Evolutionary conservation across 768 basidiomycete species (phyloP), one percentile per base, ranked within the genome.

Genomic region (Rhodotorula kratochvilovae): DNA sequence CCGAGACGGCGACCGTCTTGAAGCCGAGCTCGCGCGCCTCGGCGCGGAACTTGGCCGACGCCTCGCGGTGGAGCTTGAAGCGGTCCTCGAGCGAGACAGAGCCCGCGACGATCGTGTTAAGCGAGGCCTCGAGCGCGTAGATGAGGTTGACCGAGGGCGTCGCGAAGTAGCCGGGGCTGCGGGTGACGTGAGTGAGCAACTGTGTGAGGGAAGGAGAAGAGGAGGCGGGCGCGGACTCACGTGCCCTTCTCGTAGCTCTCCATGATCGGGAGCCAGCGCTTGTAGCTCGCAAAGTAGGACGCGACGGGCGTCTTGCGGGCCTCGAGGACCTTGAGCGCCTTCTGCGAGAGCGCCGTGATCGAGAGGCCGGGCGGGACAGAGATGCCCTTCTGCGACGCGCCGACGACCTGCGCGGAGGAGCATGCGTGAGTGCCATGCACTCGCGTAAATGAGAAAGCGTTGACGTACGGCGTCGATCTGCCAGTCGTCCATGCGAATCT

Each of bases 401-500:
- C 86, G 53, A 94, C 39, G 63, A 77, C 69, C 69, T 72, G 33
- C 23, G 39, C 39, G 39, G 13, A 7, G 39, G 13, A 16, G 17
- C 42, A 7, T 3, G 19, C 31, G 31, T 3, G 7, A 23, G 33
- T 31, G 21, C 6, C n/a, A 35, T 35, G 3, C 5, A 36, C n/a
- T 27, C 3, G 16, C 12, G 12, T 16, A 25, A 12, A 45, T 55
- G 29, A 21, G 39, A 56, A 33, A 16, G 13, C 7, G n/a, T n/a
- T 27, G 19, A 57, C 72, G 42, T 35, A 98, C 89, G 48, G 93
- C 87, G 76, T 99, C 96, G 63, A 98, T 84, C 35, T 85, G 87
- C 96, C 96, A 98, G 5, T 86, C 88, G 76, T 98, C 96, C 84
- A 96, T 90, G 56, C 84, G 86, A 77, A 99, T 93, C 80, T 97